Evolutionary conservation across 768 basidiomycete species (phyloP), one percentile per base, ranked within the genome.

Genomic region (Mycena crocata): DNA sequence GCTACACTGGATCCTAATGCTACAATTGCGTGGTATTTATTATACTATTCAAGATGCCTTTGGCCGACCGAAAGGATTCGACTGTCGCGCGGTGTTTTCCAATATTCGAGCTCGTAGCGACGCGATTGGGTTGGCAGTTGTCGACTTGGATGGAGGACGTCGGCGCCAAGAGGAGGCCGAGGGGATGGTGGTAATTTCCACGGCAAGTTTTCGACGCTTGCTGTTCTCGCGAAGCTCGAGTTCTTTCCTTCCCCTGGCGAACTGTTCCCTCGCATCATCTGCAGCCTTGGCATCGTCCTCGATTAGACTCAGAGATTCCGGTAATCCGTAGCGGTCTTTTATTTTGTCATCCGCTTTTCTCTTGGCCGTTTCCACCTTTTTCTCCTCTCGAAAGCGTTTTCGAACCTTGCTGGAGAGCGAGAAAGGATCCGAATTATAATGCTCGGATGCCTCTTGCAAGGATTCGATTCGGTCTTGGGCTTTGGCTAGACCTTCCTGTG

Each of bases 341-440:
- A 98, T 79, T 12, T 76, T 79, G 50, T 93, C 90, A 71, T 98
- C 96, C 15, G 84, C 85, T 24, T 82, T 83, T 68, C 87, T 84
- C 70, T 91, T 91, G 60, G 84, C 86, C 72, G 89, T 82, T 51
- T 93, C 90, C 0, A 92, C 77, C 79, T 91, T 93, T 82, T 98
- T 99, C 67, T 93, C 92, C 65, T 90, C 88, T 5, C 98, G 89
- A 75, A 99, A 98, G 23, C 87, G 86, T 72, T 91, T 91, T 44
- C 98, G 88, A 2, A 91, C 85, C 71, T 89, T 89, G 17, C 81
- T 75, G 2, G 95, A 96, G 21, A 95, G 87, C 1, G 86, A 67
- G 72, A 97, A 99, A 0, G 98, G 98, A 79, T 99, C 98, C 2
- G 88, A 78, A 70, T 93, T 93, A 72, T 89, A 90, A 40, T 88